phyloP scores from a whole-genome alignment of 2,329 filamentous ascomycete species.

The Proliferodiscus dingleyae region DNA sequence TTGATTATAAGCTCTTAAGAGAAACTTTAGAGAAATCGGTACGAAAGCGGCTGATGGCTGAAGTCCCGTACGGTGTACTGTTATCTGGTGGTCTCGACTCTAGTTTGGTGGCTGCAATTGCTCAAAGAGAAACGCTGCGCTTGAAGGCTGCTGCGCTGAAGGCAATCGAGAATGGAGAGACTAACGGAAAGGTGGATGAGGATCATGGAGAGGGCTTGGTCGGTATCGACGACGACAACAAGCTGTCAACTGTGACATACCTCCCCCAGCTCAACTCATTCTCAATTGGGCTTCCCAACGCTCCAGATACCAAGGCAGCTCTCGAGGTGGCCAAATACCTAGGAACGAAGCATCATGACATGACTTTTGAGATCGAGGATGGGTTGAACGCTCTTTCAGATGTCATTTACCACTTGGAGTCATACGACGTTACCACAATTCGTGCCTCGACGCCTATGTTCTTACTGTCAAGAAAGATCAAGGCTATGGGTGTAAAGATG shows the following conservation, averaged over 20 bases:
- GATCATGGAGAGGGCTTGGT: slow-evolving; percentile 70
- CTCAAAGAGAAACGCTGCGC: slow-evolving; percentile 83
- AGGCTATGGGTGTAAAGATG: slow-evolving; percentile 99
- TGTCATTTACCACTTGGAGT: slow-evolving; percentile 97
- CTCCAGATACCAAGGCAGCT: slow-evolving; percentile 88
- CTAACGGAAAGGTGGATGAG: slow-evolving; percentile 47
- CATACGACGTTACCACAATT: slow-evolving; percentile 97
- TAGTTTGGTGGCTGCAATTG: slow-evolving; percentile 89
- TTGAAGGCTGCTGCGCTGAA: slow-evolving; percentile 60
- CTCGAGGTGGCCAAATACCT: slow-evolving; percentile 93
- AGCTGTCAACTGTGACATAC: slow-evolving; percentile 83
- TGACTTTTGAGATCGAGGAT: slow-evolving; percentile 97
- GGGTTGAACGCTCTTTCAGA: slow-evolving; percentile 94
- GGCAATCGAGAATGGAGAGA: slow-evolving; percentile 37
- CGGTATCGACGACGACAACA: slow-evolving; percentile 89
- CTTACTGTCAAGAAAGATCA: slow-evolving; percentile 95
- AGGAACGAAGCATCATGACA: slow-evolving; percentile 94
- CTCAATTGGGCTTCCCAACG: slow-evolving; percentile 90
- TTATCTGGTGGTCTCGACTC: slow-evolving; percentile 95
- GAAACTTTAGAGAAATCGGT: slow-evolving; percentile 84
- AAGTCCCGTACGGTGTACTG: slow-evolving; percentile 95
- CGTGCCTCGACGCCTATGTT: slow-evolving; percentile 99
- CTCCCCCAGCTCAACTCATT: slow-evolving; percentile 97
- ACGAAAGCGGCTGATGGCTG: slow-evolving; percentile 95
- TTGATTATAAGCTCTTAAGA: slow-evolving; percentile 79